Percentiles rank a stretch among this genome's conserved stretches.
Conservation (phyloP, 495 filamentous ascomycete genomes). For the Tuber borchii region DNA sequence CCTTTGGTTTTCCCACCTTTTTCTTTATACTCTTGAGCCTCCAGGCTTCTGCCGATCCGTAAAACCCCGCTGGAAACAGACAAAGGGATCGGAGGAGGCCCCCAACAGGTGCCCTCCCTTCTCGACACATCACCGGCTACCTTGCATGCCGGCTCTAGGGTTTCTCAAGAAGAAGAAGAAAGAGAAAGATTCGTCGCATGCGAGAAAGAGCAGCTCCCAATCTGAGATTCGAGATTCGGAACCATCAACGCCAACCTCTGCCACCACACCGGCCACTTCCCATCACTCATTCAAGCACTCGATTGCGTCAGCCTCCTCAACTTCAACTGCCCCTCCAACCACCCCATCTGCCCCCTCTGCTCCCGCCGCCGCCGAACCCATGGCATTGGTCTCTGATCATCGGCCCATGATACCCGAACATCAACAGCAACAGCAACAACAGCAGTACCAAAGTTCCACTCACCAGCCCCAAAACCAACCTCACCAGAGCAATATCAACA, state of each 20-base stretch:
- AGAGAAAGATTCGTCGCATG: constrained; percentile 54
- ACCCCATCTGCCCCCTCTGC: constrained; percentile 43
- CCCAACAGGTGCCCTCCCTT: constrained; percentile 37
- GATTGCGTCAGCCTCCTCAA: constrained; percentile 44
- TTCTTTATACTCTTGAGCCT: constrained; percentile 30
- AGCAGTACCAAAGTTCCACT: constrained; percentile 42
- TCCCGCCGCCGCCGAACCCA: constrained; percentile 40
- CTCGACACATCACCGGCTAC: constrained; percentile 39
- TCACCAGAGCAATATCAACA: constrained; percentile 54
- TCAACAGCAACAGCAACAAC: constrained; percentile 38
- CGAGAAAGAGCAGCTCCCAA: constrained; percentile 42
- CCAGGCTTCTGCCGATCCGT: constrained; percentile 33
- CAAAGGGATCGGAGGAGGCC: constrained; percentile 42
- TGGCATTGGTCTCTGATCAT: constrained; percentile 43
- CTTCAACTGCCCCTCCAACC: constrained; percentile 39
- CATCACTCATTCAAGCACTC: constrained; percentile 53
- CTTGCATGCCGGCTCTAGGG: constrained; percentile 65
- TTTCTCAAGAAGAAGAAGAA: constrained; percentile 97
- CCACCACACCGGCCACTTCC: constrained; percentile 55
- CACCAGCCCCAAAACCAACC: constrained; percentile 54
- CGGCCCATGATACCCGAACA: constrained; percentile 46
- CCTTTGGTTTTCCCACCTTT: constrained; percentile 12
- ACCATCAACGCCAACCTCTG: constrained; percentile 46
- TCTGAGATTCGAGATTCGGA: constrained; percentile 41
- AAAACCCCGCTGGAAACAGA: constrained; percentile 36